Percentiles rank a stretch among this genome's conserved stretches.
Conservation (phyloP, 768 basidiomycete genomes). For the Phallus indusiatus region DNA sequence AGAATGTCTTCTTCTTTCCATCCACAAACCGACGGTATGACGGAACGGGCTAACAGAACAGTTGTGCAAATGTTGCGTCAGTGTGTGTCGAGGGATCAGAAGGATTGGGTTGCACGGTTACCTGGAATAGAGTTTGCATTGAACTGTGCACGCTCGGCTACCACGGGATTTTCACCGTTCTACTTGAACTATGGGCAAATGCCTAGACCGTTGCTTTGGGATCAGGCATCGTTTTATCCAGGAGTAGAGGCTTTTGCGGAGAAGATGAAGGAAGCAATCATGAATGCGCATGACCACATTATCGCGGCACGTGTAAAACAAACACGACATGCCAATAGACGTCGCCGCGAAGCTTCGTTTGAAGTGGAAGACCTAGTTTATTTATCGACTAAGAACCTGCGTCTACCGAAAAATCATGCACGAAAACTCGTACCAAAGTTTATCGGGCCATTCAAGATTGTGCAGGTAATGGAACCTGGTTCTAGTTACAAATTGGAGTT, state of each 20-base stretch:
- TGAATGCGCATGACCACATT: constrained; percentile 25
- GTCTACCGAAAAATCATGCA: constrained; percentile 23
- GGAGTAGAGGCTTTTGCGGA: constrained; percentile 23
- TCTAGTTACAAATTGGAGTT: constrained; percentile 23
- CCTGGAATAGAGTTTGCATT: constrained; percentile 30
- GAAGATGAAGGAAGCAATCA: constrained; percentile 19
- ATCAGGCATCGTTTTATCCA: constrained; percentile 14
- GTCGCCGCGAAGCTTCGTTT: constrained; percentile 9
- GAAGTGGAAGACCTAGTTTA: constrained; percentile 22
- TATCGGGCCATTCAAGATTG: constrained; percentile 29
- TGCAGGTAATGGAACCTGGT: constrained; percentile 12
- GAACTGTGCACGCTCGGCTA: constrained; percentile 24
- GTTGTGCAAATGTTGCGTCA: constrained; percentile 22
- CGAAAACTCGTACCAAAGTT: constrained; percentile 29
- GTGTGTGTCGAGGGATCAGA: constrained; percentile 17
- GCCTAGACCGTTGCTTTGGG: constrained; percentile 25
- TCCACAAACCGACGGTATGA: constrained; percentile 28
- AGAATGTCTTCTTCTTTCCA: constrained; percentile 26
- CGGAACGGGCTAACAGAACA: constrained; percentile 23
- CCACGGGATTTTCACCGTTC: constrained; percentile 29
- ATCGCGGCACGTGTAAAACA: constrained; percentile 25
- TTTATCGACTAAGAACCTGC: constrained; percentile 28
- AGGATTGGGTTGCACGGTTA: constrained; percentile 21
- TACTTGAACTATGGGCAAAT: constrained; percentile 24
- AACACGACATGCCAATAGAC: constrained; percentile 21